phyloP scores from a whole-genome alignment of 805 yeast species.

The Candida morakotiae region DNA sequence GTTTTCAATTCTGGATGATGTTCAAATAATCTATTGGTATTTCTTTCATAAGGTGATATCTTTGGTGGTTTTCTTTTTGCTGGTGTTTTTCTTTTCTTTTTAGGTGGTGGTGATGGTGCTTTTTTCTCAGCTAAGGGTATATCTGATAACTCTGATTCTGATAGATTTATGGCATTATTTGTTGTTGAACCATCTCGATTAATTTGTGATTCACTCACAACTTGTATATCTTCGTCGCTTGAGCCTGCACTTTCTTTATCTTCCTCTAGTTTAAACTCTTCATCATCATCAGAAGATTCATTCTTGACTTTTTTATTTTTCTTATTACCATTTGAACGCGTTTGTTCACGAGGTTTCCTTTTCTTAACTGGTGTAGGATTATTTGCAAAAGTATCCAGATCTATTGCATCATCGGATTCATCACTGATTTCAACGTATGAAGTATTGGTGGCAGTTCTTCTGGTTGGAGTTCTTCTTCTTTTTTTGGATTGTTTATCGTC shows the following conservation, averaged over 20 bases:
- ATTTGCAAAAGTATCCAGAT: conserved; percentile 9
- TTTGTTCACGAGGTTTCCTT: conserved; percentile 11
- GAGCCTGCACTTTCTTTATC: conserved; percentile 9
- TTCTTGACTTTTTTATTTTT: conserved; percentile 7
- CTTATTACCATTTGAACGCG: conserved; percentile 7
- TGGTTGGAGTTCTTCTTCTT: conserved; percentile 13
- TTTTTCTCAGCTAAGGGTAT: conserved; percentile 20
- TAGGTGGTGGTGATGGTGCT: conserved; percentile 25
- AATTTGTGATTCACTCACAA: conserved; percentile 14
- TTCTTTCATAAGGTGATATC: conserved; percentile 63
- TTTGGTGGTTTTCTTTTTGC: conserved; percentile 49
- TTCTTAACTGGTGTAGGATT: conserved; percentile 8
- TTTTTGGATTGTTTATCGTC: conserved; percentile 30
- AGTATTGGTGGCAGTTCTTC: conserved; percentile 10
- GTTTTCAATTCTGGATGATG: conserved; percentile 75
- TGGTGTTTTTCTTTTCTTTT: conserved; percentile 11
- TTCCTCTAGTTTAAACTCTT: conserved; percentile 8
- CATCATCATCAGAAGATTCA: conserved; percentile 11
- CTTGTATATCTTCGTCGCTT: conserved; percentile 40
- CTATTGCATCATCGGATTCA: conserved; percentile 14
- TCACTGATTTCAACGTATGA: conserved; percentile 24
- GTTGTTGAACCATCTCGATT: conserved; percentile 20
- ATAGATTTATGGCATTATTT: conserved; percentile 21
- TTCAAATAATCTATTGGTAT: conserved; percentile 63
- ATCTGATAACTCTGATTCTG: conserved; percentile 15